phyloP scores from a whole-genome alignment of 352 stramenopile genomes.

The Phytophthora nicotianae region DNA sequence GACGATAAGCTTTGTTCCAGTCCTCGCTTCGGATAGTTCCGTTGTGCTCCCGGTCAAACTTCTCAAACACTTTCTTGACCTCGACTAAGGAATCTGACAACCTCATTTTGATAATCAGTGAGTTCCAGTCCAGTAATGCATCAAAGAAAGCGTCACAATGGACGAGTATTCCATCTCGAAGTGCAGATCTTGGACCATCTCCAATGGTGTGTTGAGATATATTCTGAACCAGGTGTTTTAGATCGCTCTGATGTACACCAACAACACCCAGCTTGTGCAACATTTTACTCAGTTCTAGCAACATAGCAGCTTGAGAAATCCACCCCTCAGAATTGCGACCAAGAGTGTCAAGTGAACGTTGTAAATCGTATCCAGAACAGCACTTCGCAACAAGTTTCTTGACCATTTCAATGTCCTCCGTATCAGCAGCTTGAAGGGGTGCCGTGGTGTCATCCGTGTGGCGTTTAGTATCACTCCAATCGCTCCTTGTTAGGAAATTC shows the following conservation, averaged over 20 bases:
- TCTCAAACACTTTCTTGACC: conserved; percentile 48
- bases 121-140: conserved; percentile 50
- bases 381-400: conserved; percentile 22
- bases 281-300: conserved; percentile 32
- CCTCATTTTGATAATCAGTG: conserved; percentile 24
- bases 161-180: conserved; percentile 16
- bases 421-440: background rate
- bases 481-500: conserved; percentile 29
- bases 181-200: background rate
- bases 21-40: conserved; percentile 46
- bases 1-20: conserved; percentile 54
- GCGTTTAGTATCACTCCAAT: conserved; percentile 22
- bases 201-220: background rate
- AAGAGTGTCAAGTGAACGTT: conserved; percentile 14
- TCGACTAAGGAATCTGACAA: conserved; percentile 49
- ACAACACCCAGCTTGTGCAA: conserved; percentile 15
- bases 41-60: conserved; percentile 52
- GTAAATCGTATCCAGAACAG: conserved; percentile 38
- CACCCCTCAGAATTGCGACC: conserved; percentile 11
- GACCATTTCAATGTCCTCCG: conserved; percentile 7
- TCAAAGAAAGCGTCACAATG: conserved; percentile 50
- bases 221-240: conserved; percentile 10
- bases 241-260: conserved; percentile 6
- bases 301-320: conserved; percentile 14
- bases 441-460: background rate